These are phyloP conservation scores for Colletotrichum acutatum DNA, from an alignment of 2,329 filamentous ascomycete species.

Conservation along the genomic window DNA sequence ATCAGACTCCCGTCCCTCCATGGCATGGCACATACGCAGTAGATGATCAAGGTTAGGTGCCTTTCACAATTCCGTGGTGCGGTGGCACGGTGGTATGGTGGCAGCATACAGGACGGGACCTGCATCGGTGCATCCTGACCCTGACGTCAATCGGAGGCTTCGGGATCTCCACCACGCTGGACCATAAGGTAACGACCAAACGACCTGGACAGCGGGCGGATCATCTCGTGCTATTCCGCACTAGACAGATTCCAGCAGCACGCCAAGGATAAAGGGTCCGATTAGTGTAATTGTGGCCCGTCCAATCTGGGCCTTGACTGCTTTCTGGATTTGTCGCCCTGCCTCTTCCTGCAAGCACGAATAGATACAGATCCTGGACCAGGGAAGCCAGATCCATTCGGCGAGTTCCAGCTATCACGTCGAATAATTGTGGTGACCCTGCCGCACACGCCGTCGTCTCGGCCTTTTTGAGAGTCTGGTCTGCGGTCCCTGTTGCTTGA, in stretches of 20 bases:
- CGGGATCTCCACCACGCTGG: constrained; percentile 32
- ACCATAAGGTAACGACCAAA: too few relatives aligned
- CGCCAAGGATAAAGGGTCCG: constrained; percentile 27
- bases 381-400: neutral
- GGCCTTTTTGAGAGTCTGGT: neutral
- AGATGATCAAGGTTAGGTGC: neutral
- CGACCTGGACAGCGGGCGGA: constrained; percentile 14
- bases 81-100: neutral
- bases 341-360: neutral
- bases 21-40: neutral
- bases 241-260: neutral
- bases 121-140: neutral
- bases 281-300: constrained; percentile 15
- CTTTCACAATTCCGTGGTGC: neutral
- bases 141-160: constrained; percentile 36
- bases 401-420: constrained; percentile 1
- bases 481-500: neutral
- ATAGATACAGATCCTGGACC: neutral
- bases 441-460: neutral
- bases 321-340: neutral
- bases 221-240: constrained; percentile 1
- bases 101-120: neutral
- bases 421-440: neutral
- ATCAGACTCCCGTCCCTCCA: constrained; percentile 23
- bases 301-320: neutral